These are phyloP conservation scores for Tetrahymena thermophila DNA, from an alignment of 73 alveolate genomes.

Conservation along the genomic window DNA sequence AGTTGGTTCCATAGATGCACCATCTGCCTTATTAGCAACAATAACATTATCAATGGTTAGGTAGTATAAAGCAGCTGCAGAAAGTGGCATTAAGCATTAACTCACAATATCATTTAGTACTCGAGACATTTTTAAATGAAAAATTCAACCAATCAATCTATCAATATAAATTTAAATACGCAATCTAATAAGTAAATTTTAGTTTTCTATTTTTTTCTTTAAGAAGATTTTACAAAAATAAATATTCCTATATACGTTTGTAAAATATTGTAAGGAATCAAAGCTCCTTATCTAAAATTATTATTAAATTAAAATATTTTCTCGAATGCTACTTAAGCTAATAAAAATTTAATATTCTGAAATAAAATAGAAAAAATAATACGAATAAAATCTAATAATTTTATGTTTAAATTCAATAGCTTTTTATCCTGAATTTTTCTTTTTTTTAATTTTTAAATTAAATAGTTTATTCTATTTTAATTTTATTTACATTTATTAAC, in stretches of 20 bases:
- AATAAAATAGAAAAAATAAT: no score
- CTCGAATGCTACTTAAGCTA: background rate
- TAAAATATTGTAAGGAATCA: no score
- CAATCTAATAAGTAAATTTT: no score
- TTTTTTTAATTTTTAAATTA: no score
- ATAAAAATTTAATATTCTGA: no score
- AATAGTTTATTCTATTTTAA: background rate
- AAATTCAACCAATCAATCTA: no score
- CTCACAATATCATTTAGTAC: background rate
- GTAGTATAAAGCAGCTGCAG: slow-evolving; percentile 25
- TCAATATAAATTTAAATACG: no score
- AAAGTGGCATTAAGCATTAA: background rate
- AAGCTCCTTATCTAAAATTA: no score
- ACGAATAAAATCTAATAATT: background rate
- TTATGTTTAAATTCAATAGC: no score
- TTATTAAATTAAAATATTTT: no score
- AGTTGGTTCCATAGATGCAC: slow-evolving; percentile 32
- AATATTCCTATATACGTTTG: no score
- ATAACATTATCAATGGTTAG: background rate
- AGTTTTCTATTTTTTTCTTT: background rate
- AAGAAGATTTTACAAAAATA: background rate
- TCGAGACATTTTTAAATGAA: background rate
- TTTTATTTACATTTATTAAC: background rate
- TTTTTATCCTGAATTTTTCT: background rate
- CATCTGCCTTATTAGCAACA: slow-evolving; percentile 18